Evolutionary conservation across 257 asterid genomes (phyloP).

Genomic region (Solanum pinnatisectum): DNA sequence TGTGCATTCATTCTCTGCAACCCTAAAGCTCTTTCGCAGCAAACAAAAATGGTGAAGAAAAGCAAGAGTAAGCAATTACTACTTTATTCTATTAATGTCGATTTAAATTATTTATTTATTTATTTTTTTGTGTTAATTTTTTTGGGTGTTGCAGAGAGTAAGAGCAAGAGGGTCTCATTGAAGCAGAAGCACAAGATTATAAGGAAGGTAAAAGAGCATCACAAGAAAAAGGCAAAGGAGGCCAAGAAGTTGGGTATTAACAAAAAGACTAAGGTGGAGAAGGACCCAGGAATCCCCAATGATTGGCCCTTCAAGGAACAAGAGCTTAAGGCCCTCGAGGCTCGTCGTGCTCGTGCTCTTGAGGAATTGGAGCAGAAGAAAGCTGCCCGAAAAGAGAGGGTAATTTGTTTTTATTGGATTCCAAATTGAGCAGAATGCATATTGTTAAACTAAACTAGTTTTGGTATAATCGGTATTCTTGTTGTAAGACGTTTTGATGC

Average conservation of each 20-base stretch:
- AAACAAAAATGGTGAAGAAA: conserved; percentile 55
- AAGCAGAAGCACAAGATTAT: conserved; percentile 77
- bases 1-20: not conserved
- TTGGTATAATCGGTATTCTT: not conserved
- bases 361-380: conserved; percentile 77
- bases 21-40: not conserved
- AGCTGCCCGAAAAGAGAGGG: conserved; percentile 96
- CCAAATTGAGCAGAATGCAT: not conserved
- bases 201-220: conserved; percentile 80
- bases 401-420: not conserved
- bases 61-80: conserved; percentile 50
- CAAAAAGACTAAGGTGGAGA: conserved; percentile 57
- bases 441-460: not conserved
- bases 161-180: conserved; percentile 84
- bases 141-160: conserved; percentile 48
- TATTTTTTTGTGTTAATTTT: not conserved
- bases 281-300: conserved; percentile 92
- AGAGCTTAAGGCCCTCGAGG: conserved; percentile 88
- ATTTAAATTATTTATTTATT: not conserved
- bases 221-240: conserved; percentile 80
- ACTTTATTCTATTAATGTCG: not conserved
- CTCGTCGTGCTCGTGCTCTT: conserved; percentile 57
- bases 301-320: conserved; percentile 95
- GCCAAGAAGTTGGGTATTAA: conserved; percentile 64
- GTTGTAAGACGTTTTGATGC: not conserved